These are phyloP conservation scores for Exophiala calicioides DNA, from an alignment of 2,329 filamentous ascomycete genomes.

Conservation along the genomic window DNA sequence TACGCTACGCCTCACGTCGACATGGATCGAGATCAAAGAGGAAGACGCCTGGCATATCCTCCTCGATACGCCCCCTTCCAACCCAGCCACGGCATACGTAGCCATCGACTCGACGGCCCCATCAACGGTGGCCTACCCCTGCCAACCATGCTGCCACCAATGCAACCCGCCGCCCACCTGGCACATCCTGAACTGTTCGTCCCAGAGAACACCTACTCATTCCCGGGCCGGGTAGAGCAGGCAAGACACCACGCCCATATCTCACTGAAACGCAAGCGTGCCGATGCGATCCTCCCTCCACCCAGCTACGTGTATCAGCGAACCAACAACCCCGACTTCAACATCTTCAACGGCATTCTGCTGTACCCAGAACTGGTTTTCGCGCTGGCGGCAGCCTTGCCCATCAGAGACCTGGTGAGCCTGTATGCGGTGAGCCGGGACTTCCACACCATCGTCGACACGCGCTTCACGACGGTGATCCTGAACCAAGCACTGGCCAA, in stretches of 20 bases:
- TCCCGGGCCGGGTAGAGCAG: conserved; percentile 22
- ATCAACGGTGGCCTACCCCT: no score
- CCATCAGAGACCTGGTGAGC: conserved; percentile 58
- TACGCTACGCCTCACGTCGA: no score
- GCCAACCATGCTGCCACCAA: background rate
- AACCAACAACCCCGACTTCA: conserved; percentile 28
- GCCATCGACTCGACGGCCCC: no score
- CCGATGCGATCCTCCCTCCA: conserved; percentile 23
- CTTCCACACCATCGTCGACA: conserved; percentile 63
- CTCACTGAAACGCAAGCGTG: conserved; percentile 26
- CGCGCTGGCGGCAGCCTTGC: conserved; percentile 57
- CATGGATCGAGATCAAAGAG: conserved; percentile 19
- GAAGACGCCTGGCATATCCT: conserved; percentile 7
- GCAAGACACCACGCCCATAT: conserved; percentile 18
- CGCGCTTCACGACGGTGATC: conserved; percentile 61
- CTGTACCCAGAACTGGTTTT: conserved; percentile 55
- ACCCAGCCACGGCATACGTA: conserved; percentile 4
- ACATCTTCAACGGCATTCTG: conserved; percentile 31
- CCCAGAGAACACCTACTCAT: conserved; percentile 20
- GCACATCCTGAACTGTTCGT: conserved; percentile 15
- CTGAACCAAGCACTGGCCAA: conserved; percentile 55
- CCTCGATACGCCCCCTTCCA: background rate
- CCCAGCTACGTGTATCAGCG: conserved; percentile 26
- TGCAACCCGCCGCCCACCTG: background rate
- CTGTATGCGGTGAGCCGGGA: conserved; percentile 66